A percentile compares a stretch with the other conserved stretches of the same genome.
phyloP scores from a whole-genome alignment of 495 filamentous ascomycete genomes.

The Penicillium robsamsonii region DNA sequence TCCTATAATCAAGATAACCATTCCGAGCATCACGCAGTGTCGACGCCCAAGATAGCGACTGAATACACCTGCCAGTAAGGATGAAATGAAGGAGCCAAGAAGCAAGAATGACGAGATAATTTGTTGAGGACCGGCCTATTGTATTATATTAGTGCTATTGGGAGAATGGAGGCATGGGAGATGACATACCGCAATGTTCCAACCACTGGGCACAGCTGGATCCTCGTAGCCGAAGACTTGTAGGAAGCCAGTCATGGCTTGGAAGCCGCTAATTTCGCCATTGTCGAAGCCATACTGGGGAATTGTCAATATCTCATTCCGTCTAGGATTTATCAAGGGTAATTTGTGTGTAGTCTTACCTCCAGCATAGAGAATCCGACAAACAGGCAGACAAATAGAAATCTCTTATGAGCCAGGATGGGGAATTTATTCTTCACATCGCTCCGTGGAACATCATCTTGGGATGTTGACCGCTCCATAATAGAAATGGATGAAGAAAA shows the following conservation, averaged over 20 bases:
- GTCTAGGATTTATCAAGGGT: background rate
- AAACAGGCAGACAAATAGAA: background rate
- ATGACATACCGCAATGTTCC: slow-evolving; percentile 17
- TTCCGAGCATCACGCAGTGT: background rate
- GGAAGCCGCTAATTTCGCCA: slow-evolving; percentile 16
- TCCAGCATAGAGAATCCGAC: background rate
- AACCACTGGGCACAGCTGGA: slow-evolving; percentile 12
- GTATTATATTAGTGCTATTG: background rate
- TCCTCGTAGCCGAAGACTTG: slow-evolving; percentile 20
- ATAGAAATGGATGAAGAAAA: background rate
- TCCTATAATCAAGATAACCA: background rate
- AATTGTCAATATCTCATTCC: background rate
- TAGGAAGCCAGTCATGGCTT: slow-evolving; percentile 22
- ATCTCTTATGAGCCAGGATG: background rate
- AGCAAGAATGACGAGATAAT: slow-evolving; percentile 47
- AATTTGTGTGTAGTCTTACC: background rate
- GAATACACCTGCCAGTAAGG: slow-evolving; percentile 46
- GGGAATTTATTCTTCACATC: background rate
- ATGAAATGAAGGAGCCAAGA: slow-evolving; percentile 58
- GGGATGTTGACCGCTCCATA: background rate
- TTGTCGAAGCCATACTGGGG: slow-evolving; percentile 21
- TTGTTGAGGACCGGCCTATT: slow-evolving; percentile 36
- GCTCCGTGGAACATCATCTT: background rate
- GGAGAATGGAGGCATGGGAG: background rate
- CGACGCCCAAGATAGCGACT: slow-evolving; percentile 16